Evolutionary conservation across 1,284 basidiomycete genomes (phyloP), one percentile per base, ranked within the genome.

Genomic region (Ustilago cynodontis): DNA sequence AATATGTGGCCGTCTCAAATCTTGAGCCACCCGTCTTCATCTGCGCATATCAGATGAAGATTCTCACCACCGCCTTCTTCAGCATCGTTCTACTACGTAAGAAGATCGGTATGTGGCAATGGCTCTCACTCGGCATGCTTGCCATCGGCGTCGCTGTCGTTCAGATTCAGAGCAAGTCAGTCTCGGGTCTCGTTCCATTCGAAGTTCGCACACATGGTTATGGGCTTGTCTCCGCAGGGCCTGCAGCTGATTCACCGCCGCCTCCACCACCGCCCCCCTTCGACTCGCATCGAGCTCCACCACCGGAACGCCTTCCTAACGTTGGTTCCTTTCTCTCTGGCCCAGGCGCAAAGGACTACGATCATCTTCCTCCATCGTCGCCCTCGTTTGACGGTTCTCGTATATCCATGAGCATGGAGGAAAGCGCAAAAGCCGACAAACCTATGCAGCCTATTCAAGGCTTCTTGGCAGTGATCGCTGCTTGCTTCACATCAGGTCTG

Each of bases 401-500:
- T 9, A 77, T 77, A 31, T 77, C 74, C 2, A 77, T 77, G 74
- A 77, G 74, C 60, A 77, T 77, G 74, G 69, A 77, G 47, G 74
- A 77, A 20, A 77, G 74, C 55, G 69, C 69, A 28, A 68, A 41
- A 35, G 70, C 64, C 3, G 65, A 69, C 33, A 59, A 60, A 20
- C 65, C 87, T 50, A 93, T 96, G 93, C 90, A 92, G 80, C 92
- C 93, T 4, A 86, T 93, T 63, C 93, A 91, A 74, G 96, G 96
- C 1, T 90, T 97, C 77, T 62, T 87, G 29, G 96, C 96, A 0
- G 95, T 98, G 61, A 90, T 91, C 1, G 91, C 93, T 2, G 95
- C 95, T 0, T 98, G 95, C 88, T 91, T 98, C 87, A 98, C 95
- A 0, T 97, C 94, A 0, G 96, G 96, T 37, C 91, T 98, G n/a